Base-by-base conservation (phyloP, 108 stramenopile species). In the Nitzschia sp. region DNA sequence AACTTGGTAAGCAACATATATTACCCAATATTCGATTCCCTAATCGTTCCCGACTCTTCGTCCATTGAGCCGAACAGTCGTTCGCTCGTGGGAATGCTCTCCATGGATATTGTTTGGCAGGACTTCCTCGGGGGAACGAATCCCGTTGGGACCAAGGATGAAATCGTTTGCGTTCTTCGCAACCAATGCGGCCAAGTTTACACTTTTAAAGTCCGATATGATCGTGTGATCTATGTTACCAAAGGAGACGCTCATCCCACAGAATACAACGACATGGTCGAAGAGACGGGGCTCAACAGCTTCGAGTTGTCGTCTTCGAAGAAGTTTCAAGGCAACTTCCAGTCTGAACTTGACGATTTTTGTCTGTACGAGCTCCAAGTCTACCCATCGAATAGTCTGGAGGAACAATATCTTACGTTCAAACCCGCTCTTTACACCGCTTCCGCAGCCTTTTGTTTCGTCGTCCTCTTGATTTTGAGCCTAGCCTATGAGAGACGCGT, bases 401-500 rank as follows among this genome's bases (percentile, higher is more conserved):
- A 60, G 6, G 60, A 29, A 16, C 11, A 29, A 5, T 60, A 47
- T 33, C 5, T 48, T 17, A 61, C 69, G 8, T 35, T 25, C 58
- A 68, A 53, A 19, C 58, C 73, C n/a, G 66, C 46, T 15, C 5
- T 54, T 8, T 53, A 58, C 28, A 58, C 58, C 46, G 36, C 45
- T 5, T 66, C 44, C 17, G 48, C 28, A 2, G 32, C 30, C 29
- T 62, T 68, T 19, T 35, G 64, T 27, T 60, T 75, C 9, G 23
- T 46, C 45, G 27, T 69, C 28, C 38, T 41, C 17, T 55, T 45
- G 53, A 72, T 63, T 26, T 22, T 55, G 27, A 57, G 55, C 28
- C 11, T 57, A 28, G 55, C 55, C 55, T 57, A 57, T 30, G 55
- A 57, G 28, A 26, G 55, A 26, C 55, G 55, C 16, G 55, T 57